phyloP scores from a whole-genome alignment of 2,329 filamentous ascomycete species.

The Ceratocystis variospora region DNA sequence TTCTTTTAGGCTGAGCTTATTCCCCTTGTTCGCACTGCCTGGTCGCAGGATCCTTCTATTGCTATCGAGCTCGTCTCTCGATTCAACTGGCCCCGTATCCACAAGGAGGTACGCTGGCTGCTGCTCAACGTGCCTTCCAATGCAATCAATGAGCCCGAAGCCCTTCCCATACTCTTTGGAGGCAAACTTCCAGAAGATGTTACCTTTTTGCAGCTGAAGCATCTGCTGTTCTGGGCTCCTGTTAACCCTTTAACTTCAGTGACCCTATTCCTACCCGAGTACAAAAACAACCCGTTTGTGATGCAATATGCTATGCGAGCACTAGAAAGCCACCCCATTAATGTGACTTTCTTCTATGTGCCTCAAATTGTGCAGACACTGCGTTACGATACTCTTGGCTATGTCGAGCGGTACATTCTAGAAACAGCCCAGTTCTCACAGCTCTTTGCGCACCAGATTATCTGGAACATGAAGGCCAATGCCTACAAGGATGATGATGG shows the following conservation, averaged over 20 bases:
- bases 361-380: conserved; percentile 94
- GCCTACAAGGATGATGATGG: conserved; percentile 95
- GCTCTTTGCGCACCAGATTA: conserved; percentile 95
- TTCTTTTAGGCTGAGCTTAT: conserved; percentile 38
- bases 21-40: conserved; percentile 65
- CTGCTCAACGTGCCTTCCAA: conserved; percentile 73
- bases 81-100: conserved; percentile 61
- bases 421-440: conserved; percentile 98
- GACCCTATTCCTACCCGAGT: conserved; percentile 83
- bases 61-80: conserved; percentile 73
- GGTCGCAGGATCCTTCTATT: conserved; percentile 70
- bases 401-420: conserved; percentile 90
- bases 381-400: conserved; percentile 82
- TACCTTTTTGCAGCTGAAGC: conserved; percentile 67
- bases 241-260: conserved; percentile 88
- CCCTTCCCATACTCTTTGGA: conserved; percentile 69
- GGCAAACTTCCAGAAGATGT: conserved; percentile 64
- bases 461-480: conserved; percentile 99
- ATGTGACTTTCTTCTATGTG: conserved; percentile 97
- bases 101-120: conserved; percentile 63
- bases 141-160: conserved; percentile 67
- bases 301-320: conserved; percentile 95
- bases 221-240: conserved; percentile 82
- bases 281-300: conserved; percentile 80
- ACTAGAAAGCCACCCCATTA: conserved; percentile 85